phyloP scores from a whole-genome alignment of 345 rosid genomes.

The Lepidium didymum region DNA sequence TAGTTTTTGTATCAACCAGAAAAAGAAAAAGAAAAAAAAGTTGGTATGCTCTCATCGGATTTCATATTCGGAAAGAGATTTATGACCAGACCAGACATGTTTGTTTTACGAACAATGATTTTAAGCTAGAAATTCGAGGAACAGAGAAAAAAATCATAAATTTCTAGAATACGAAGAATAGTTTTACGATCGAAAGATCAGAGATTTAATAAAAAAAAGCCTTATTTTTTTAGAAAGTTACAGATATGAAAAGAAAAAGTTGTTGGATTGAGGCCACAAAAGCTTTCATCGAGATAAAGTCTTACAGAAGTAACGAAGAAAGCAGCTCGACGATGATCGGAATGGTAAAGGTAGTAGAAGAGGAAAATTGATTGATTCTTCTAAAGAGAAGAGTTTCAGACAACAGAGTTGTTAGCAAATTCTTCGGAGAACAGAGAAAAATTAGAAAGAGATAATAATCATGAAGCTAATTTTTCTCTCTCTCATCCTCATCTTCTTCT shows the following conservation, averaged over 20 bases:
- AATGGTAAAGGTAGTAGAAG: not conserved
- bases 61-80: not conserved
- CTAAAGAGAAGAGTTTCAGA: not conserved
- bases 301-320: not conserved
- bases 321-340: conserved; percentile 11
- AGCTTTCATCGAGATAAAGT: not conserved
- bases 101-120: not conserved
- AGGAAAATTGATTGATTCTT: not conserved
- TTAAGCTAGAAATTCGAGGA: not conserved
- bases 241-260: not conserved
- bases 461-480: not conserved
- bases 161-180: not conserved
- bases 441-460: not conserved
- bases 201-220: no score
- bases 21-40: not conserved
- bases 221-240: not conserved
- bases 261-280: not conserved
- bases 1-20: not conserved
- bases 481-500: conserved; percentile 10
- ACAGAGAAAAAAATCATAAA: not conserved
- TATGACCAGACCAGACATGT: not conserved
- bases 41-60: not conserved
- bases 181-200: not conserved
- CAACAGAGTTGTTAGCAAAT: not conserved
- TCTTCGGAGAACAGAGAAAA: not conserved